These are phyloP conservation scores for Glaciozyma martinii DNA, from an alignment of 768 basidiomycete genomes.

Conservation along the genomic window DNA sequence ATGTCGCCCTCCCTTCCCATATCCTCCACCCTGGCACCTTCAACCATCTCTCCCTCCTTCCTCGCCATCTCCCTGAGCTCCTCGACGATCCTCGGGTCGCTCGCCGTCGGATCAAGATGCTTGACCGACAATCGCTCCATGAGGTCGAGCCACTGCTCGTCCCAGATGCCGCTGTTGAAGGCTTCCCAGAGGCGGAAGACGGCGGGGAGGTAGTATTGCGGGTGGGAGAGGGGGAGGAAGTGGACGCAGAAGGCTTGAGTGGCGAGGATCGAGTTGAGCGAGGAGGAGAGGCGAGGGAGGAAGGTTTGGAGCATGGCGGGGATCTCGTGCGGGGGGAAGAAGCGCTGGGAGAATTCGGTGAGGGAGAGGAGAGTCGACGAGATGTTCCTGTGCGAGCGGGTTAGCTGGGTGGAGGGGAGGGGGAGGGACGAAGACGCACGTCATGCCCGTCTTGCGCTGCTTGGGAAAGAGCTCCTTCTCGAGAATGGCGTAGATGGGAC, in stretches of 20 bases:
- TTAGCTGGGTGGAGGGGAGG: neutral
- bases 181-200: slow-evolving; percentile 80
- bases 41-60: slow-evolving; percentile 22
- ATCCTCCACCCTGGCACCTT: slow-evolving; percentile 31
- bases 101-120: slow-evolving; percentile 67
- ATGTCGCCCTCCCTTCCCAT: slow-evolving; percentile 50
- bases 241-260: slow-evolving; percentile 77
- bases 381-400: slow-evolving; percentile 36
- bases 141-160: slow-evolving; percentile 81
- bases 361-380: slow-evolving; percentile 41
- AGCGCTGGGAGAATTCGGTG: slow-evolving; percentile 52
- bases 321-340: slow-evolving; percentile 80
- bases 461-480: slow-evolving; percentile 65
- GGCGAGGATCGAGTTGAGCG: slow-evolving; percentile 59
- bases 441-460: slow-evolving; percentile 41
- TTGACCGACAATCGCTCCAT: slow-evolving; percentile 65
- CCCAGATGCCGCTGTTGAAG: slow-evolving; percentile 78
- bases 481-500: slow-evolving; percentile 62
- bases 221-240: slow-evolving; percentile 75
- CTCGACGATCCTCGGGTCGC: slow-evolving; percentile 60
- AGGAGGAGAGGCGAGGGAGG: slow-evolving; percentile 63
- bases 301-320: slow-evolving; percentile 83
- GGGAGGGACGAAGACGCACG: slow-evolving; percentile 18
- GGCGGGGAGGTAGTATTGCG: slow-evolving; percentile 65
- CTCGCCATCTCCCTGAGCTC: slow-evolving; percentile 38